Evolutionary conservation across 352 stramenopile species (phyloP).

Genomic region (Phytophthora aleatoria): DNA sequence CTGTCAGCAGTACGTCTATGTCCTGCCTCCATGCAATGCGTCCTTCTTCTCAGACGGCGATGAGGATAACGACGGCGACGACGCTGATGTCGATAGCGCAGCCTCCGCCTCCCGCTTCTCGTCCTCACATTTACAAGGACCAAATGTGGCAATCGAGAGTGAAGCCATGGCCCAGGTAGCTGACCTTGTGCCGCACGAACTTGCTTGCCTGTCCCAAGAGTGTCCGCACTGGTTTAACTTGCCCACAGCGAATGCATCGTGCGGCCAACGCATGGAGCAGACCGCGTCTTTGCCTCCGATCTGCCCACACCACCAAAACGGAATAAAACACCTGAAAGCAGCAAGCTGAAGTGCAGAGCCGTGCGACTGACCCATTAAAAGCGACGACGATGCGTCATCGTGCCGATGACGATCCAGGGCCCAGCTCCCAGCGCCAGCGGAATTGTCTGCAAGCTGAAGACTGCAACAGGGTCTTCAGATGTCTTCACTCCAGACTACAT

Average conservation of each 20-base stretch:
- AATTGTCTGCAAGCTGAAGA: not conserved
- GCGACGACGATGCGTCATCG: slow-evolving; percentile 7
- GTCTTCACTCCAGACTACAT: too few species aligned
- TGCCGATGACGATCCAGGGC: not conserved
- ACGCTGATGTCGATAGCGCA: not conserved
- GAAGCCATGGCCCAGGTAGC: not conserved
- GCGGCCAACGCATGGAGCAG: slow-evolving; percentile 2
- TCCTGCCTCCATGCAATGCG: not conserved
- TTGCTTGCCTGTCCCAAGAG: not conserved
- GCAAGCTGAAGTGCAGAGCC: slow-evolving; percentile 22
- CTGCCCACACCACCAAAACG: slow-evolving; percentile 25
- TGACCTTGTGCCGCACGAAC: not conserved
- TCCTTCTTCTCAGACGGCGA: not conserved
- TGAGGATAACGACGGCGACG: not conserved
- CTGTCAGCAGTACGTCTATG: not conserved
- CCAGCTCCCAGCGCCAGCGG: too few species aligned
- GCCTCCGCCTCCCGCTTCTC: too few species aligned
- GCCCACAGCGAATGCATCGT: not conserved
- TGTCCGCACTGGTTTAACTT: slow-evolving; percentile 20
- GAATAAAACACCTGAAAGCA: slow-evolving; percentile 20
- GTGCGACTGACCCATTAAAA: slow-evolving; percentile 22
- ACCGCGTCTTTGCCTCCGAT: slow-evolving; percentile 16
- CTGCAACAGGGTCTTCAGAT: too few species aligned
- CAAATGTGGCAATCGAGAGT: not conserved
- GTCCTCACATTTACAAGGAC: too few species aligned